Conservation (phyloP, 352 stramenopile species). For the Globisporangium mamillatum region DNA sequence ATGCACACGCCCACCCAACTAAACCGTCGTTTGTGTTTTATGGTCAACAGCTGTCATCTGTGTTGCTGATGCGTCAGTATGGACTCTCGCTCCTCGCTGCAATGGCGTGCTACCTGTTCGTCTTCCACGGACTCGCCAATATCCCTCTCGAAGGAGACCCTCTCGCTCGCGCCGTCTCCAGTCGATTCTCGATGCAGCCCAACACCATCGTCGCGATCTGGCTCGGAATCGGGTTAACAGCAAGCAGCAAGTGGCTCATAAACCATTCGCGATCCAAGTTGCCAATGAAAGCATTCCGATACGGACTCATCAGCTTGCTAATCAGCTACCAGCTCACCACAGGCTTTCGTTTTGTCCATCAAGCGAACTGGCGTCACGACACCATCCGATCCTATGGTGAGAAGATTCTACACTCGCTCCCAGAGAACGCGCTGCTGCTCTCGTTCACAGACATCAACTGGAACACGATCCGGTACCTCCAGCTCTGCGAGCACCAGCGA, state of each 20-base stretch:
- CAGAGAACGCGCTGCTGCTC: conserved; percentile 48
- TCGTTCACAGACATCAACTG: conserved; percentile 85
- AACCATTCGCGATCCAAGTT: conserved; percentile 1
- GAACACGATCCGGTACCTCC: conserved; percentile 76
- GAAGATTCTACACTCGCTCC: conserved; percentile 44
- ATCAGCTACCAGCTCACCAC: conserved; percentile 16
- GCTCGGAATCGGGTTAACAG: conserved; percentile 59
- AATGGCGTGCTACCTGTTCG: conserved; percentile 76
- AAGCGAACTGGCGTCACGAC: conserved; percentile 18
- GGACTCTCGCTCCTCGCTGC: conserved; percentile 39
- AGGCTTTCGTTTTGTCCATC: conserved; percentile 3
- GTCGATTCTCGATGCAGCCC: conserved; percentile 89
- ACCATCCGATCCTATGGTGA: conserved; percentile 36
- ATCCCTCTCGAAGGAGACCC: conserved; percentile 74
- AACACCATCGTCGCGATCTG: conserved; percentile 87
- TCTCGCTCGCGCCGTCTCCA: conserved; percentile 89
- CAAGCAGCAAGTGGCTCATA: conserved; percentile 15
- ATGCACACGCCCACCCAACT: background rate
- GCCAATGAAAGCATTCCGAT: conserved; percentile 10
- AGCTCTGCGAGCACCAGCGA: conserved; percentile 51
- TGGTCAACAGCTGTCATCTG: background rate
- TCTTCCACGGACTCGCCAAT: conserved; percentile 93
- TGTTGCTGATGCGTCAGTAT: conserved; percentile 1
- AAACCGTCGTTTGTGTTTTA: background rate
- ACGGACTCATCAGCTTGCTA: conserved; percentile 10